Conservation (phyloP, 495 filamentous ascomycete genomes). For the Penicillium samsonianum region DNA sequence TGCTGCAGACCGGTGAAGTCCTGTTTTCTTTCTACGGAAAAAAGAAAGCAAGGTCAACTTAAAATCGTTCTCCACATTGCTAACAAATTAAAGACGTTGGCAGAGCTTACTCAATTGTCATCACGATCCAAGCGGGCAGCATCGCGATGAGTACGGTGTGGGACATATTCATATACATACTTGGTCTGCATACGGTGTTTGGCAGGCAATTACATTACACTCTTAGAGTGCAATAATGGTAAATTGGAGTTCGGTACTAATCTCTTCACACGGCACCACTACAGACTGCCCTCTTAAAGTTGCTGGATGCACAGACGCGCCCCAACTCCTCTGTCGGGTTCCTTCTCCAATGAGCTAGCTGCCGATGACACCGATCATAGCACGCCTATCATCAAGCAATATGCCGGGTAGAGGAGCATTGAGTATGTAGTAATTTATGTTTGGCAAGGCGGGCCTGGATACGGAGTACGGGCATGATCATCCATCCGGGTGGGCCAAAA, state of each 20-base stretch:
- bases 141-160: conserved; percentile 49
- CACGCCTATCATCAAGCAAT: conserved; percentile 23
- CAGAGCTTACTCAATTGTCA: conserved; percentile 34
- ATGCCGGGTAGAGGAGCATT: conserved; percentile 38
- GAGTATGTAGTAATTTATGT: conserved; percentile 51
- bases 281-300: conserved; percentile 37
- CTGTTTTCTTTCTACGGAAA: conserved; percentile 38
- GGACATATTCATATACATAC: conserved; percentile 29
- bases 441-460: conserved; percentile 43
- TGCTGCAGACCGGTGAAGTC: conserved; percentile 32
- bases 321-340: conserved; percentile 44
- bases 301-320: conserved; percentile 44
- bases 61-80: conserved; percentile 39
- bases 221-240: conserved; percentile 51
- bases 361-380: conserved; percentile 5
- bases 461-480: conserved; percentile 44
- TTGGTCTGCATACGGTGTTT: conserved; percentile 46
- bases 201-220: conserved; percentile 45
- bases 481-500: conserved; percentile 35
- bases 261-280: conserved; percentile 41
- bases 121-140: conserved; percentile 57
- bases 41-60: conserved; percentile 38
- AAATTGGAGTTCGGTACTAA: conserved; percentile 36
- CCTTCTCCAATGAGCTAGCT: conserved; percentile 47
- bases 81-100: conserved; percentile 30